Percentiles rank a stretch among this genome's conserved stretches.
These are phyloP conservation scores for Rugonectria rugulosa DNA, from an alignment of 2,329 filamentous ascomycete genomes.

Conservation along the genomic window DNA sequence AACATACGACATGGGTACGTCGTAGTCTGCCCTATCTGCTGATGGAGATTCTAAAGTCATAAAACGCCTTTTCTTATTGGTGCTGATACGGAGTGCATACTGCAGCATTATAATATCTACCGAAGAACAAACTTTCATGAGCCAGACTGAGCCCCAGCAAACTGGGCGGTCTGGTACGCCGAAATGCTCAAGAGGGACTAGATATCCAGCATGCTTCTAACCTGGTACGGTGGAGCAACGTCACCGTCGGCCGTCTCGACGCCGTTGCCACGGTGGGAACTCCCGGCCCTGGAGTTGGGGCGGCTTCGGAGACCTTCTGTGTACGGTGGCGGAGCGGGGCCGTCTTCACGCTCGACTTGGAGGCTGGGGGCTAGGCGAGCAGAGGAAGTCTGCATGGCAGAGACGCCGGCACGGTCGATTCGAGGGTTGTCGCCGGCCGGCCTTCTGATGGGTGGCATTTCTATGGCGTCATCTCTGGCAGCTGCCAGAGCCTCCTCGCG, in stretches of 20 bases:
- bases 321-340: conserved; percentile 45
- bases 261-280: neutral
- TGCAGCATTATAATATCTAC: too few relatives aligned
- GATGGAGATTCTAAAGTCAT: too few relatives aligned
- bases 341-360: conserved; percentile 48
- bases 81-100: too few relatives aligned
- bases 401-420: conserved; percentile 41
- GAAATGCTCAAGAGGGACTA: neutral
- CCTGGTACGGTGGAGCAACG: neutral
- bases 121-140: too few relatives aligned
- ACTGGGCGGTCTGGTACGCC: neutral
- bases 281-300: neutral
- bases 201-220: neutral
- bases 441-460: conserved; percentile 46
- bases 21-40: too few relatives aligned
- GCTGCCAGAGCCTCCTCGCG: conserved; percentile 44
- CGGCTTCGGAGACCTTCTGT: neutral
- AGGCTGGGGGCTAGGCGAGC: conserved; percentile 58
- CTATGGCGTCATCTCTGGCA: conserved; percentile 45
- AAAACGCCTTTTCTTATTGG: too few relatives aligned
- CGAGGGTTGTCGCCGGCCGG: conserved; percentile 40
- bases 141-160: neutral
- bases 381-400: conserved; percentile 50
- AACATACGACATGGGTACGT: too few relatives aligned
- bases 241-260: neutral